phyloP scores from a whole-genome alignment of 805 yeast genomes.

The Millerago galiae region DNA sequence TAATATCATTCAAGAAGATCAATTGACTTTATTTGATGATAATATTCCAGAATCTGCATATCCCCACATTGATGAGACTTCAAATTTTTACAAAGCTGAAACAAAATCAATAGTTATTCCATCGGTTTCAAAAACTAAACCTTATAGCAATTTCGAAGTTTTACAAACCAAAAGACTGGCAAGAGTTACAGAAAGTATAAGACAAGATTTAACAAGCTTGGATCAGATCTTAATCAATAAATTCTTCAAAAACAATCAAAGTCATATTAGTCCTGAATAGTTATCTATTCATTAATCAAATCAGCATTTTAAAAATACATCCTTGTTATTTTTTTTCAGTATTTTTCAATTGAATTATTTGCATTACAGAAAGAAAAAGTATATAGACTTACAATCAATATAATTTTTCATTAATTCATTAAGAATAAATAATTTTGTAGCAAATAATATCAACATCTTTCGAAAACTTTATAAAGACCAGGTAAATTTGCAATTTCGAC shows the following conservation, averaged over 20 bases:
- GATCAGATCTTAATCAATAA: constrained; percentile 17
- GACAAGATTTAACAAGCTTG: constrained; percentile 10
- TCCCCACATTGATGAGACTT: constrained; percentile 20
- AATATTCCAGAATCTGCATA: constrained; percentile 17
- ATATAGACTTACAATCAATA: no score
- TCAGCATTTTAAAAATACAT: no score
- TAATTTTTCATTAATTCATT: not conserved
- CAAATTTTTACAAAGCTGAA: constrained; percentile 17
- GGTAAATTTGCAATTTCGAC: constrained; percentile 89
- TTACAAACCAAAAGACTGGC: constrained; percentile 18
- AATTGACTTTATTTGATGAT: constrained; percentile 21
- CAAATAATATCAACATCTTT: constrained; percentile 63
- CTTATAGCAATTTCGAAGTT: constrained; percentile 18
- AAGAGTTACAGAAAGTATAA: constrained; percentile 10
- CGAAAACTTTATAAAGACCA: constrained; percentile 86
- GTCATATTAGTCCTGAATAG: not conserved
- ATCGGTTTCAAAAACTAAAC: constrained; percentile 14
- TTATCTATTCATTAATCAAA: no score
- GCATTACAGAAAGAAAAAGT: no score
- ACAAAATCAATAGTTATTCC: constrained; percentile 23
- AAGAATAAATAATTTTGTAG: not conserved
- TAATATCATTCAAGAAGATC: constrained; percentile 23
- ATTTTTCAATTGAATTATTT: no score
- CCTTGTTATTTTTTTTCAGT: no score
- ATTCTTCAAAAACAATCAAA: constrained; percentile 3